Evolutionary conservation across 164 flowering plant species (phyloP).

Genomic region (Hamamelis virginiana): DNA sequence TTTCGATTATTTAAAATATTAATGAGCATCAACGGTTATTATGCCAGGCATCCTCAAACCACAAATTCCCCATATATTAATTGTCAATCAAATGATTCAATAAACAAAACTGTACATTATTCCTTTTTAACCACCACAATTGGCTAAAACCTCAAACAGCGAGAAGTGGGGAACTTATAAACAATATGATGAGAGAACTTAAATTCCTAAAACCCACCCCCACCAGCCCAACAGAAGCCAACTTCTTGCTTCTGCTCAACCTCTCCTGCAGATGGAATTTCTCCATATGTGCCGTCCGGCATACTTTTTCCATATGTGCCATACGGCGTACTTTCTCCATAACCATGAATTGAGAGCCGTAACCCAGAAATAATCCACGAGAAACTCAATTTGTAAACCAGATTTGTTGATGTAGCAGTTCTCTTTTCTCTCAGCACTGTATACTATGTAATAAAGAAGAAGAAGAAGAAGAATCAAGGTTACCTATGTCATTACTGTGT

Average conservation of each 20-base stretch:
- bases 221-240: neutral
- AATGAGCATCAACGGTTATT: too few relatives aligned
- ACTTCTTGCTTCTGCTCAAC: neutral
- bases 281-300: too few relatives aligned
- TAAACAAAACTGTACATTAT: conserved; percentile 37
- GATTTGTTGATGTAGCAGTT: neutral
- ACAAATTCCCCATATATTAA: conserved; percentile 3
- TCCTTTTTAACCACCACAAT: conserved; percentile 9
- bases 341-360: neutral
- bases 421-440: neutral
- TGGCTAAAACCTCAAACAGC: neutral
- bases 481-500: conserved; percentile 42
- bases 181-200: neutral
- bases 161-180: conserved; percentile 1
- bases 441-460: too few relatives aligned
- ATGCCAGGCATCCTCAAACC: neutral
- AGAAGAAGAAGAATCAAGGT: neutral
- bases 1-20: too few relatives aligned
- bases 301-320: too few relatives aligned
- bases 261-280: neutral
- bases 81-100: neutral
- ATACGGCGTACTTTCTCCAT: too few relatives aligned
- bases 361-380: neutral
- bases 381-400: neutral
- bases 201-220: neutral